A percentile compares a stretch with the other conserved stretches of the same genome.
Conservation (phyloP, 2,329 filamentous ascomycete species). For the Colletotrichum shisoi region DNA sequence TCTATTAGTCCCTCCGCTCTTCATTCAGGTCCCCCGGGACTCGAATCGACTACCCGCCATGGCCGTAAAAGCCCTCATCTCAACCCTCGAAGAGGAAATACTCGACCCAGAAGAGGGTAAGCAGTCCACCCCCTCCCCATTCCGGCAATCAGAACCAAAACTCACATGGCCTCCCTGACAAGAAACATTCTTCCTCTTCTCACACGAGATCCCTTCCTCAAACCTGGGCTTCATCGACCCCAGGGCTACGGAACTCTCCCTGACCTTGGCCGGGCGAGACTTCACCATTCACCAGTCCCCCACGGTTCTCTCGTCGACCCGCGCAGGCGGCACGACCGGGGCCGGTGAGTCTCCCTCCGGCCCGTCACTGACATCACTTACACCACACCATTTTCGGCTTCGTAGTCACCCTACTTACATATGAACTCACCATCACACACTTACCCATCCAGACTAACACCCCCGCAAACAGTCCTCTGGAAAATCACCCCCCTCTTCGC, state of each 20-base stretch:
- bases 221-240: constrained; percentile 87
- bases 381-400: neutral
- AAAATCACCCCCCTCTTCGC: constrained; percentile 86
- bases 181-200: constrained; percentile 92
- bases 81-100: constrained; percentile 54
- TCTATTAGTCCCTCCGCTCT: too few relatives aligned
- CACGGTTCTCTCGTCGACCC: constrained; percentile 77
- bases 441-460: constrained; percentile 11
- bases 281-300: constrained; percentile 85
- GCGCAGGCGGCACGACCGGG: constrained; percentile 67
- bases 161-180: constrained; percentile 27
- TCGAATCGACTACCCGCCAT: neutral
- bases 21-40: neutral
- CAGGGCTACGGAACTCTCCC: constrained; percentile 68
- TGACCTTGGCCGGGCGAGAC: constrained; percentile 74
- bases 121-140: constrained; percentile 11
- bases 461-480: constrained; percentile 74
- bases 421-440: constrained; percentile 8
- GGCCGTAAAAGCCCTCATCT: constrained; percentile 42
- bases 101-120: constrained; percentile 60
- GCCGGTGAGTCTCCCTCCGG: constrained; percentile 52
- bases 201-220: constrained; percentile 74
- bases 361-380: too few relatives aligned
- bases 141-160: neutral
- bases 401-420: neutral